These are phyloP conservation scores for Saturnispora bothae DNA, from an alignment of 805 yeast genomes.

Conservation along the genomic window DNA sequence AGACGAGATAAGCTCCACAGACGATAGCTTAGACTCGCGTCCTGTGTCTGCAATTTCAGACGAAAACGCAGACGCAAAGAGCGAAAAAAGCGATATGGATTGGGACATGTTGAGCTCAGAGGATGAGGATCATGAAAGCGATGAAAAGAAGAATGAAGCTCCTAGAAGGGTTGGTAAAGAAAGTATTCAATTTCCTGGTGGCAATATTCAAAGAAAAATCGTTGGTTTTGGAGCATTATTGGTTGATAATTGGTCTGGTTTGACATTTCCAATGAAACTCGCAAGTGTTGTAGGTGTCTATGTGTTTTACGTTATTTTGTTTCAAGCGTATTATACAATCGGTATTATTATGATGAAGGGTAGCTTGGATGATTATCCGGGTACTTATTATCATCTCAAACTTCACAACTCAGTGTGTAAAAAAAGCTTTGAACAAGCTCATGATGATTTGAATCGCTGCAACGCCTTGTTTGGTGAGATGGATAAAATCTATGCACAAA, in stretches of 20 bases:
- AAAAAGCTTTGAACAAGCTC: background rate
- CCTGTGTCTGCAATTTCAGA: too few species aligned
- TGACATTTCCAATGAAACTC: too few species aligned
- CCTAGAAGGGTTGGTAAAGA: background rate
- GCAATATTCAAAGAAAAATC: too few species aligned
- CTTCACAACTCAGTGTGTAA: conserved; percentile 1
- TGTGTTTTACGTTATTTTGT: too few species aligned
- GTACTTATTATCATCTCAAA: background rate
- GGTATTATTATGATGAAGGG: conserved; percentile 4
- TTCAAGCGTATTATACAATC: too few species aligned
- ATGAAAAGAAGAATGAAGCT: background rate
- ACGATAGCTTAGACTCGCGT: conserved; percentile 1
- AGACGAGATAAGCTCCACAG: conserved; percentile 1
- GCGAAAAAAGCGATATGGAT: background rate
- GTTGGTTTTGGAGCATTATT: too few species aligned
- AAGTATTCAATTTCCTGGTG: background rate
- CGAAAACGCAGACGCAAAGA: too few species aligned
- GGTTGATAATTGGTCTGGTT: too few species aligned
- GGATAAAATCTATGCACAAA: background rate
- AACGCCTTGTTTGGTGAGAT: background rate
- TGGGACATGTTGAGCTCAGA: conserved; percentile 4
- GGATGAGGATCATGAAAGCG: background rate
- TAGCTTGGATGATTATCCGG: background rate
- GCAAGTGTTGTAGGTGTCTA: background rate
- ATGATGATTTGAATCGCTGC: background rate